phyloP scores from a whole-genome alignment of 306 rosid genomes.

The Canavalia ensiformis region DNA sequence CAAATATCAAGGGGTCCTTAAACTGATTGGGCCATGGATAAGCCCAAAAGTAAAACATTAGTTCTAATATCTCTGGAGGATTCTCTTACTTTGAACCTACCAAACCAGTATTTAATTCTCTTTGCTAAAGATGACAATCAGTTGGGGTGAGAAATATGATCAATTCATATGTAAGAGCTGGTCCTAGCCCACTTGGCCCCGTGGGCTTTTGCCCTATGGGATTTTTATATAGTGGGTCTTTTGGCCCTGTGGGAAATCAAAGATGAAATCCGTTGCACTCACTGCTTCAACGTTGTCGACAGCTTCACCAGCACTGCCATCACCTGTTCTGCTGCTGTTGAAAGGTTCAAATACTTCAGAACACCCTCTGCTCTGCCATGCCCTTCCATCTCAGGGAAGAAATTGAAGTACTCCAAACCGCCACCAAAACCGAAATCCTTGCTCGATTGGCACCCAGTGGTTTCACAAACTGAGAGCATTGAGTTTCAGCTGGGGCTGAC shows the following conservation, averaged over 20 bases:
- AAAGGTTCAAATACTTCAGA: conserved; percentile 62
- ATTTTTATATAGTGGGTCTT: too few species aligned
- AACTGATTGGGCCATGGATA: too few species aligned
- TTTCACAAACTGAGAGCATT: neutral
- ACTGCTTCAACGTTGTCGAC: conserved; percentile 70
- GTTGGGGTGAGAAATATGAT: too few species aligned
- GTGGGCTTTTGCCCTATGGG: too few species aligned
- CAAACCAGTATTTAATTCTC: too few species aligned
- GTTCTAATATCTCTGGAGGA: too few species aligned
- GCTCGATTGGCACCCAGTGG: conserved; percentile 28
- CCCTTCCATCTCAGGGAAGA: conserved; percentile 63
- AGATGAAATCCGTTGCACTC: conserved; percentile 74
- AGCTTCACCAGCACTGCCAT: conserved; percentile 42
- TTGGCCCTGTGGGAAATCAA: conserved; percentile 58
- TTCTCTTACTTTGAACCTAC: too few species aligned
- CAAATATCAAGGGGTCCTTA: too few species aligned
- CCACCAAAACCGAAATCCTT: conserved; percentile 61
- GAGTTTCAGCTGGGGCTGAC: conserved; percentile 46
- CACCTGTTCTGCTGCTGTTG: conserved; percentile 31
- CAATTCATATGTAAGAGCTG: too few species aligned
- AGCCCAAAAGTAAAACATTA: too few species aligned
- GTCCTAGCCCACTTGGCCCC: too few species aligned
- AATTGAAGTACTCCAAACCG: conserved; percentile 70
- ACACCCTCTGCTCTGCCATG: conserved; percentile 75
- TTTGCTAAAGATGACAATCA: too few species aligned